Percentiles rank a stretch among this genome's conserved stretches.
These are phyloP conservation scores for Solanum raphanifolium DNA, from an alignment of 257 asterid species.

Conservation along the genomic window DNA sequence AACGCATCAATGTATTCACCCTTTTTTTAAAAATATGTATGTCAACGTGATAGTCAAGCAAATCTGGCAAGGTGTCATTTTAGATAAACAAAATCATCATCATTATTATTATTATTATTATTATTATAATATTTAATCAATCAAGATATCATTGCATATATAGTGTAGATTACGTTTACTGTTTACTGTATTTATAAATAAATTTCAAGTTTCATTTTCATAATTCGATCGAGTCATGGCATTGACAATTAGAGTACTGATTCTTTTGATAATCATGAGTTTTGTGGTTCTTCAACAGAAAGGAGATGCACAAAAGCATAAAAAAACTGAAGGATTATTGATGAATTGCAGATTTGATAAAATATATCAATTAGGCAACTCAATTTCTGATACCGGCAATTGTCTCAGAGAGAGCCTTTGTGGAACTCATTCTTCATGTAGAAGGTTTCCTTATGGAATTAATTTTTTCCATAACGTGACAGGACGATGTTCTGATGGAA, in stretches of 20 bases:
- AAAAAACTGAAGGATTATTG: background rate
- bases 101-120: too few species aligned
- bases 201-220: background rate
- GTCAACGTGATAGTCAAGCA: background rate
- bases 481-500: conserved; percentile 11
- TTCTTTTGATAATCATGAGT: background rate
- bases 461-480: background rate
- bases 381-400: conserved; percentile 18
- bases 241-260: background rate
- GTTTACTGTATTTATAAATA: background rate
- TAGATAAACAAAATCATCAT: background rate
- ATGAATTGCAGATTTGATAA: conserved; percentile 5
- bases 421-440: background rate
- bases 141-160: background rate
- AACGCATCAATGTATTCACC: background rate
- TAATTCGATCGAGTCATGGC: background rate
- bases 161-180: background rate
- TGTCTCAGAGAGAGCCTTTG: background rate
- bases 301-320: background rate
- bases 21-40: background rate
- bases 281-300: background rate
- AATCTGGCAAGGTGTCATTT: background rate
- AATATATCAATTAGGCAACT: conserved; percentile 14
- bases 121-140: background rate
- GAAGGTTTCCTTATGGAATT: conserved; percentile 11